Conservation (phyloP, 352 stramenopile species). For the Globisporangium acanthophoron region DNA sequence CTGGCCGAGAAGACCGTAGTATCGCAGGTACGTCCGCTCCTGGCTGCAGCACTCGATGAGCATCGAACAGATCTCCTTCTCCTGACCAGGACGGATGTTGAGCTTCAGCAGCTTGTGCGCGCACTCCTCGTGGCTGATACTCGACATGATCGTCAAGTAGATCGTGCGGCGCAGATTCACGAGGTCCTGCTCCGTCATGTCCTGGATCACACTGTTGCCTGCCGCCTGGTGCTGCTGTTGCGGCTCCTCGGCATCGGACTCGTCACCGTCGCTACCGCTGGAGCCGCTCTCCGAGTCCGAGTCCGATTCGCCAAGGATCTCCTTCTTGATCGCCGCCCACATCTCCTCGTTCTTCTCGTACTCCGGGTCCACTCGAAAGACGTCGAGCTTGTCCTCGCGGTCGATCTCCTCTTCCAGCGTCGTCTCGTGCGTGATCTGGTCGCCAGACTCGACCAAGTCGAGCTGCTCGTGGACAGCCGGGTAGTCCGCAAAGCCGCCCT, state of each 20-base stretch:
- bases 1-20: constrained; percentile 96
- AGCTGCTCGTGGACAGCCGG: constrained; percentile 92
- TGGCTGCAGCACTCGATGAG: constrained; percentile 99
- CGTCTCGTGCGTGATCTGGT: constrained; percentile 99
- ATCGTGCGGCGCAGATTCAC: constrained; percentile 98
- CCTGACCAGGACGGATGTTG: constrained; percentile 93
- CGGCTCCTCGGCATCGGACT: constrained; percentile 40
- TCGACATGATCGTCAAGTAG: constrained; percentile 99
- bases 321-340: constrained; percentile 94
- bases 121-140: constrained; percentile 98
- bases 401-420: constrained; percentile 96
- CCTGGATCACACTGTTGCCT: constrained; percentile 79
- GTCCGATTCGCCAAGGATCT: constrained; percentile 95
- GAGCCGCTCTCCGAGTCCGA: constrained; percentile 58
- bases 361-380: constrained; percentile 94
- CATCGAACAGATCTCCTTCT: constrained; percentile 99
- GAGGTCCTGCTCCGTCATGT: constrained; percentile 97
- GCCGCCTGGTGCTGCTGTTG: constrained; percentile 18
- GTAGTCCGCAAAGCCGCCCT: constrained; percentile 94
- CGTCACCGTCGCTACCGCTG: constrained; percentile 41
- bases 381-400: constrained; percentile 94
- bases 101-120: constrained; percentile 98
- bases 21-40: constrained; percentile 96
- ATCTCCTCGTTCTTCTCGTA: constrained; percentile 96
- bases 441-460: constrained; percentile 96